Base-by-base conservation (phyloP, 768 basidiomycete species). In the Lyophyllum shimeji region DNA sequence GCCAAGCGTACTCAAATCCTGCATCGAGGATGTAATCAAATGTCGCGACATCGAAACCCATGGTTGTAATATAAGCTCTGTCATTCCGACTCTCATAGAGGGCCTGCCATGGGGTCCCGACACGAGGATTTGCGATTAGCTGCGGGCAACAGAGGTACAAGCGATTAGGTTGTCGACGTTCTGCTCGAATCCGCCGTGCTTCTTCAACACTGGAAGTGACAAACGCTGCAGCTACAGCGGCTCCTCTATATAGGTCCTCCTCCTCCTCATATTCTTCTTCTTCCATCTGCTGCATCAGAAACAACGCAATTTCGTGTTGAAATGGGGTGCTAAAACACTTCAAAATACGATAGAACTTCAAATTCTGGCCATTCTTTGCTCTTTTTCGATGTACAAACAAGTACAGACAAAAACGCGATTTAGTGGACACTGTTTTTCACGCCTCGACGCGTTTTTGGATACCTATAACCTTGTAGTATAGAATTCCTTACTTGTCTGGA, bases 21-120 rank as follows among this genome's bases (percentile, higher is more conserved):
- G 52, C 53, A 0, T 46, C 43, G 0, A 78, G 58, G 7, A 81
- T 65, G 24, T 61, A 60, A 2, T 67, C 3, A 57, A 78, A 79
- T n/a, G 72, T 66, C 2, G 47, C 45, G 20, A 57, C 44, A 46
- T 50, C 37, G 18, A 48, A 55, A 23, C 49, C 71, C 73, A 74
- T 74, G 0, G 69, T 77, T 0, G 70, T 76, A 34, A n/a, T n/a
- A n/a, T n/a, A n/a, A n/a, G n/a, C n/a, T n/a, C n/a, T n/a, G n/a
- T n/a, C n/a, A n/a, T n/a, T 62, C 8, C 46, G 61, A 34, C 65
- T 69, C 1, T 60, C 51, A 42, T 65, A 69, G 1, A 75, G 63
- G 1, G 25, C 27, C 56, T 71, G 70, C 73, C 74, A 76, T 18
- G 73, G 69, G 18, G 72, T 75, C 23, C 58, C 46, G 4, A 31